Evolutionary conservation across 2,329 filamentous ascomycete genomes (phyloP).

Genomic region (Sporothrix curviconia): DNA sequence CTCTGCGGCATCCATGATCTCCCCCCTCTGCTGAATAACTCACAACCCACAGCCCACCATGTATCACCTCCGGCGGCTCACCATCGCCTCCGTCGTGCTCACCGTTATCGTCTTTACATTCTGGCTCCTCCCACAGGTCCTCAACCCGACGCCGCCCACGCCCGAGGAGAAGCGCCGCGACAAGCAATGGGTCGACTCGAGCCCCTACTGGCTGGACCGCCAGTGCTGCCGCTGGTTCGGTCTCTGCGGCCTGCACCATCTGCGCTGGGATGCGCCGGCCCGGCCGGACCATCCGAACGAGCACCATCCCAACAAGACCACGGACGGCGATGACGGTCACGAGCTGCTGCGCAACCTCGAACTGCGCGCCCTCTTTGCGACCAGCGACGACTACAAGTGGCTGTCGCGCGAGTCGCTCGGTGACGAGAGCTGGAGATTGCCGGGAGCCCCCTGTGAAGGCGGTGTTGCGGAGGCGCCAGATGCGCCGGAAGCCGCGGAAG

Average conservation of each 20-base stretch:
- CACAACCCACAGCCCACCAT: constrained; percentile 25
- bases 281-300: constrained; percentile 23
- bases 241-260: constrained; percentile 70
- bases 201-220: constrained; percentile 66
- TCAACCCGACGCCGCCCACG: constrained; percentile 58
- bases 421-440: constrained; percentile 24
- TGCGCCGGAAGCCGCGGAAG: neutral
- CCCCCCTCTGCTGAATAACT: neutral
- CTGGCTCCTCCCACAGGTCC: constrained; percentile 45
- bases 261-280: constrained; percentile 52
- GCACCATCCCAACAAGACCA: no score
- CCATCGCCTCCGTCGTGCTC: constrained; percentile 29
- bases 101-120: constrained; percentile 39
- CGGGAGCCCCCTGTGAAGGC: neutral
- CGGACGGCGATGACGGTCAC: constrained; percentile 14
- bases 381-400: constrained; percentile 1
- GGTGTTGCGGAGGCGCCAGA: neutral
- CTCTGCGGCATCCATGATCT: neutral
- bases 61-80: constrained; percentile 42
- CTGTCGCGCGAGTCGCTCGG: constrained; percentile 16
- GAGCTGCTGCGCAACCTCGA: constrained; percentile 12
- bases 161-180: constrained; percentile 58
- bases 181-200: constrained; percentile 61
- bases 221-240: constrained; percentile 74
- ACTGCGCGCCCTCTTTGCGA: constrained; percentile 3